Percentiles rank a stretch among this genome's conserved stretches.
Conservation (phyloP, 768 basidiomycete species). For the Amanita pallidorosea region DNA sequence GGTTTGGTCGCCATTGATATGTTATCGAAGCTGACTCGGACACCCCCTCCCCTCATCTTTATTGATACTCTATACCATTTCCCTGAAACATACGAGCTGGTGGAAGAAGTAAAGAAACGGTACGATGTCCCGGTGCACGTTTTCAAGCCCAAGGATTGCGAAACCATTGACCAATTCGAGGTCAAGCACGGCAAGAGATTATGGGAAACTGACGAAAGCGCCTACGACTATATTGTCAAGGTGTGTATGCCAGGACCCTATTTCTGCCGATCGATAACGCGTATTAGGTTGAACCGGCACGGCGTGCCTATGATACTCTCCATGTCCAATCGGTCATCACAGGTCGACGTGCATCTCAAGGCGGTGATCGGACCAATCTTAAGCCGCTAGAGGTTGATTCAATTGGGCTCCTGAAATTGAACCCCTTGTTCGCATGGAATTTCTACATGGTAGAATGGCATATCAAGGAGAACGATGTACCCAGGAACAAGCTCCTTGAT, state of each 20-base stretch:
- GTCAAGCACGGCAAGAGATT: constrained; percentile 63
- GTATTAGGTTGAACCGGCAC: constrained; percentile 81
- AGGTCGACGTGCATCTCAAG: constrained; percentile 90
- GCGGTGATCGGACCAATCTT: constrained; percentile 75
- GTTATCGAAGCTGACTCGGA: constrained; percentile 69
- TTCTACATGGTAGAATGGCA: constrained; percentile 81
- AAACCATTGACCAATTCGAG: constrained; percentile 67
- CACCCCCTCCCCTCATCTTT: constrained; percentile 82
- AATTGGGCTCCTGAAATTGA: constrained; percentile 87
- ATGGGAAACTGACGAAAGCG: constrained; percentile 82
- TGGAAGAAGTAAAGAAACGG: constrained; percentile 64
- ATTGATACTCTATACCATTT: constrained; percentile 97
- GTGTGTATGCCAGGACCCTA: constrained; percentile 27
- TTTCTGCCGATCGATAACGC: background rate
- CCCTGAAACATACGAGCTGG: constrained; percentile 81
- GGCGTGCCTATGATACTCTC: constrained; percentile 73
- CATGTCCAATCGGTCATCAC: constrained; percentile 84
- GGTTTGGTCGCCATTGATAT: constrained; percentile 92
- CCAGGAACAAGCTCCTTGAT: constrained; percentile 77
- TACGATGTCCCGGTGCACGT: constrained; percentile 70
- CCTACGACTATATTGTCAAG: constrained; percentile 91
- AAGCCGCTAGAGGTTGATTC: constrained; percentile 84
- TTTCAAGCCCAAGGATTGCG: constrained; percentile 68
- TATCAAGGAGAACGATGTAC: constrained; percentile 71
- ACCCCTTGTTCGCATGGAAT: constrained; percentile 85